Percentiles rank a stretch among this genome's conserved stretches.
Evolutionary conservation across 2,329 filamentous ascomycete genomes (phyloP).

Genomic region (Ophiostoma quercus): DNA sequence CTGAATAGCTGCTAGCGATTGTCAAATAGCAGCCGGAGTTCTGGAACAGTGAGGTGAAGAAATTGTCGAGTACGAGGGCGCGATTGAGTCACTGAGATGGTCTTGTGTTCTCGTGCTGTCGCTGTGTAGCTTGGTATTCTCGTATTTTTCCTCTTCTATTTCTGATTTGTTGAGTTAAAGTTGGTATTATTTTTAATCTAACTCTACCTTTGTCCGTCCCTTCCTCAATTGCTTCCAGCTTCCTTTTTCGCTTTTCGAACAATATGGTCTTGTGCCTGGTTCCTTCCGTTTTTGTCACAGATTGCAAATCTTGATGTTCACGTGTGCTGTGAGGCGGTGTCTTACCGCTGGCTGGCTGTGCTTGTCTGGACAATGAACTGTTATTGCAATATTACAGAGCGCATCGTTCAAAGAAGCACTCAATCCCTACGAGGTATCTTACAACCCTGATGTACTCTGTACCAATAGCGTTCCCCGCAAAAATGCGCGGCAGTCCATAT

Average conservation of each 20-base stretch:
- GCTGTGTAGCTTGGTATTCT: background rate
- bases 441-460: background rate
- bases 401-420: background rate
- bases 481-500: conserved; percentile 3
- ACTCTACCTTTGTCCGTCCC: background rate
- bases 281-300: conserved; percentile 14
- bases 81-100: background rate
- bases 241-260: background rate
- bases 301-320: conserved; percentile 6
- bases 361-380: background rate
- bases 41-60: background rate
- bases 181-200: background rate
- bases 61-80: background rate
- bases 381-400: background rate
- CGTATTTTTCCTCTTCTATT: conserved; percentile 7
- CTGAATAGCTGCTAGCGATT: background rate
- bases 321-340: conserved; percentile 12
- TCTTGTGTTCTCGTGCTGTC: background rate
- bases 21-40: background rate
- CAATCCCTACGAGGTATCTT: background rate
- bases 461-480: background rate
- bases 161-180: background rate
- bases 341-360: background rate
- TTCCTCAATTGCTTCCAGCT: background rate
- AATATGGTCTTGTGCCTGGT: conserved; percentile 17